Percentiles rank a stretch among this genome's conserved stretches.
Evolutionary conservation across 1,139 yeast species (phyloP).

Genomic region (Geotrichum carabidarum): DNA sequence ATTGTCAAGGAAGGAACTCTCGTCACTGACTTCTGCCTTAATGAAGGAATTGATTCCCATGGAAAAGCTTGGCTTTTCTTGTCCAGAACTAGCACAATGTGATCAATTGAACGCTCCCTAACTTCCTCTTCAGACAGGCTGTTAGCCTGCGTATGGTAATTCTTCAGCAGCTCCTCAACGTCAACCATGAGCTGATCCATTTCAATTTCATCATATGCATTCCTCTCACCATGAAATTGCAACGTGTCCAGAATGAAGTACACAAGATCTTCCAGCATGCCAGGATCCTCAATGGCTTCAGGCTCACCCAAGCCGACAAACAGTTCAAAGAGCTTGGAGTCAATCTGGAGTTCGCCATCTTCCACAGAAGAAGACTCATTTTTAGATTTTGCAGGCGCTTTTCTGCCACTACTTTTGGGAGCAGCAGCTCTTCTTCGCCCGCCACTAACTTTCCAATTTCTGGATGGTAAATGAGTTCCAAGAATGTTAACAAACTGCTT

Average conservation of each 20-base stretch:
- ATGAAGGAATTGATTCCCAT: conserved; percentile 74
- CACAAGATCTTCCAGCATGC: conserved; percentile 58
- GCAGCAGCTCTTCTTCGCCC: conserved; percentile 10
- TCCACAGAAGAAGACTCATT: conserved; percentile 1
- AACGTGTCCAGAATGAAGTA: conserved; percentile 57
- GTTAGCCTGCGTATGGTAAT: conserved; percentile 28
- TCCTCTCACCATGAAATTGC: conserved; percentile 57
- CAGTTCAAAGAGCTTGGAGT: conserved; percentile 48
- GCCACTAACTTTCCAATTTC: conserved; percentile 24
- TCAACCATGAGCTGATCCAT: conserved; percentile 47
- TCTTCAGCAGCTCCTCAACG: conserved; percentile 44
- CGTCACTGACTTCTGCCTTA: conserved; percentile 55
- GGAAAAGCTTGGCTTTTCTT: conserved; percentile 64
- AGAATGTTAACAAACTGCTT: conserved; percentile 38
- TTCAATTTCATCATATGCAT: conserved; percentile 62
- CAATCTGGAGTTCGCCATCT: conserved; percentile 39
- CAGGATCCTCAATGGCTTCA: conserved; percentile 36
- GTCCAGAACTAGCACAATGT: conserved; percentile 65
- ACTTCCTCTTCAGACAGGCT: conserved; percentile 3
- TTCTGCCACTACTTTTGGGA: conserved; percentile 5
- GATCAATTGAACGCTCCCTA: conserved; percentile 35
- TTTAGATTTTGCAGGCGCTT: neutral
- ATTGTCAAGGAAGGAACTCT: conserved; percentile 65
- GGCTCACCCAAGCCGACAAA: conserved; percentile 48
- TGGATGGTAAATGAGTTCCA: conserved; percentile 35